phyloP scores from a whole-genome alignment of 2,329 filamentous ascomycete genomes.

The Leptoxyphium fumago region DNA sequence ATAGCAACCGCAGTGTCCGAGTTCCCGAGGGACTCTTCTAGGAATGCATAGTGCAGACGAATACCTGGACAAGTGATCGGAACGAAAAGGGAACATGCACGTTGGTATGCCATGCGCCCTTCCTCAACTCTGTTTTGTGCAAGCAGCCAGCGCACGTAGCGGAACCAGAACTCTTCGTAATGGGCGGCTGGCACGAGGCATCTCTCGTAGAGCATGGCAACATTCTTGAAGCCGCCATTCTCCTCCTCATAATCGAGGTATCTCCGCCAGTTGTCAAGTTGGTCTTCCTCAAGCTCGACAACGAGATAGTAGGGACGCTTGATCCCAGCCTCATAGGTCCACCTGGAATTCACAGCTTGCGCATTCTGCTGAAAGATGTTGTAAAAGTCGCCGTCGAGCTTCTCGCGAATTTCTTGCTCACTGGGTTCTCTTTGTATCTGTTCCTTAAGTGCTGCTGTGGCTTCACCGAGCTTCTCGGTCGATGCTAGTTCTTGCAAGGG shows the following conservation, averaged over 20 bases:
- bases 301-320: slow-evolving; percentile 96
- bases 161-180: slow-evolving; percentile 96
- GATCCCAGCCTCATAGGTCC: slow-evolving; percentile 64
- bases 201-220: slow-evolving; percentile 78
- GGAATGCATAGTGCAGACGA: slow-evolving; percentile 82
- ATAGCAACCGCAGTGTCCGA: slow-evolving; percentile 70
- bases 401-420: slow-evolving; percentile 66
- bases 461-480: slow-evolving; percentile 53
- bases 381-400: slow-evolving; percentile 67
- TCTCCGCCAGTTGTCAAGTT: slow-evolving; percentile 83
- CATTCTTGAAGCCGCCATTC: slow-evolving; percentile 62
- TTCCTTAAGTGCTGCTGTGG: slow-evolving; percentile 50
- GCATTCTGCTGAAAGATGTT: slow-evolving; percentile 71
- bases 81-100: slow-evolving; percentile 71
- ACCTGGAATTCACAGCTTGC: slow-evolving; percentile 77
- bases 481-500: slow-evolving; percentile 57
- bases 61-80: slow-evolving; percentile 74
- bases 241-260: slow-evolving; percentile 92
- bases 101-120: slow-evolving; percentile 79
- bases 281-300: slow-evolving; percentile 72
- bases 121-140: slow-evolving; percentile 77
- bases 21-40: slow-evolving; percentile 74
- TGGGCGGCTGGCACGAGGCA: slow-evolving; percentile 85
- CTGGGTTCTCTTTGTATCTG: slow-evolving; percentile 30
- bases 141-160: slow-evolving; percentile 91